Base-by-base conservation (phyloP, 352 stramenopile species). In the Pythium brachiatum region DNA sequence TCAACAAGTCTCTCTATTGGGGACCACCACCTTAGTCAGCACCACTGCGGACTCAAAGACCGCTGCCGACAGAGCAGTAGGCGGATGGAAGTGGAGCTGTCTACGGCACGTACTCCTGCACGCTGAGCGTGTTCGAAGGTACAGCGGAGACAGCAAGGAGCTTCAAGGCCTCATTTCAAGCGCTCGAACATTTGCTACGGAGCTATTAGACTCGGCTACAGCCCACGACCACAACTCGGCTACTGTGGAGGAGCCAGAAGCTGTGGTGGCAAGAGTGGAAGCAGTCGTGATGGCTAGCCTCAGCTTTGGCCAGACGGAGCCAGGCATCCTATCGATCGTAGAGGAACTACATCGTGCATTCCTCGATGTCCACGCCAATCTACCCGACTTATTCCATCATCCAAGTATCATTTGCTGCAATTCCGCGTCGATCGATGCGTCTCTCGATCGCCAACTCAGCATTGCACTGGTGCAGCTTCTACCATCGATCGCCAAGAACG, bases 381-480 rank as follows among this genome's bases (percentile, higher is more conserved):
- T 70, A 23, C 44, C 52, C 1, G 2, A 20, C 1, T 44, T 23
- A 11, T 62, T 26, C 13, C 57, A 62, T 9, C 51, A 48, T 39
- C 23, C 26, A 2, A 18, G 38, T 0, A 36, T 36, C 13, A n/a
- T 23, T 7, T 20, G 23, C 12, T 29, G 27, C 1, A 27, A n/a
- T 3, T 15, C 32, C 23, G 11, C 50, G 23, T 27, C 41, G 12
- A 34, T 11, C 0, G 54, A 64, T 20, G 31, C 21, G 1, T 64
- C 64, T 11, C 12, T 85, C 4, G 76, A 89, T 65, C 77, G 74
- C n/a, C 78, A 84, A 38, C 50, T 87, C n/a, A 80, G 78, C 23
- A 70, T 81, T 21, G 74, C 66, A 21, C 47, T 89, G 4, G 75
- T 83, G 4, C 73, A 62, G 7, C 34, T 88, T 2, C 65, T 91